Evolutionary conservation across 2,329 filamentous ascomycete genomes (phyloP), one percentile per base, ranked within the genome.

Genomic region (Colletotrichum sp.): DNA sequence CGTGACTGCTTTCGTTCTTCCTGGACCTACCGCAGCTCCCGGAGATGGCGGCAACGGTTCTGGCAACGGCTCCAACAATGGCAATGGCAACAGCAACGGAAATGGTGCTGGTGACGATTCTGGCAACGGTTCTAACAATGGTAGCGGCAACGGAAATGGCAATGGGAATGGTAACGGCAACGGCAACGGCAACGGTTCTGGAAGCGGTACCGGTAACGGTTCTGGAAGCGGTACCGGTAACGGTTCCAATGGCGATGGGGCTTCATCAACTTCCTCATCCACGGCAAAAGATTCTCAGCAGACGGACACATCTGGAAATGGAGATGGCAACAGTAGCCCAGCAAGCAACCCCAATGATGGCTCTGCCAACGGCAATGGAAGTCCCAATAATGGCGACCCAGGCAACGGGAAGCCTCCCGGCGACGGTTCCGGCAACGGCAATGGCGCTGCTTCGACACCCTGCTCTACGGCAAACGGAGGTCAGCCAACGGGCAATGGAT

Each of bases 1-100:
- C 12, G 64, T 75, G 13, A 75, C 73, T 27, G 73, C 70, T 34
- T 64, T 73, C 27, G 30, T 76, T 7, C 30, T 32, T 16, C 36
- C 61, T 28, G 36, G 62, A 5, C 64, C 73, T 27, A 73, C 60
- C 9, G 27, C 36, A n/a, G 27, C 64, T 43, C 16, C 62, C 22
- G 62, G 30, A 52, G 43, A 52, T 52, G 43, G 10, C 3, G 43
- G 13, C 39, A 60, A 25, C 15, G 48, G 13, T 32, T n/a, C 30
- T 25, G 62, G 48, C 9, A 68, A 61, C 22, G 36, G 36, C n/a
- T 68, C 52, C 3, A 36, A 25, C 27, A 34, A 43, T 34, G 65
- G 58, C 5, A 28, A 25, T 0, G 52, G 52, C 52, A 56, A 22
- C 1, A 1, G n/a, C 48, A 55, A 39, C 36, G 36, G 34, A 5